These are phyloP conservation scores for Fusarium goolgardi DNA, from an alignment of 2,329 filamentous ascomycete genomes.

Conservation along the genomic window DNA sequence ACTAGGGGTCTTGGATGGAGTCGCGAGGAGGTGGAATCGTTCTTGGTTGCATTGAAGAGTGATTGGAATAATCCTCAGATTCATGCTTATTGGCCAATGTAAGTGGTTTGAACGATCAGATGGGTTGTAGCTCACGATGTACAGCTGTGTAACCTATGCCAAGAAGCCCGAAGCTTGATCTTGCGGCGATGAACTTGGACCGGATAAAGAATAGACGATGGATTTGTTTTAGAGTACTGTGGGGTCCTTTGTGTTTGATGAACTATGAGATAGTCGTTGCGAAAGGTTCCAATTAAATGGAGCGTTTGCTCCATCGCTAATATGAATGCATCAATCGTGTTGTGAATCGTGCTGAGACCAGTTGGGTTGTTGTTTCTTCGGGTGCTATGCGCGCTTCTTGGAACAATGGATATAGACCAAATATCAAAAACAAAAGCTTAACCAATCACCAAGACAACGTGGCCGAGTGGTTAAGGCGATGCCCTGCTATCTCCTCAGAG, in stretches of 20 bases:
- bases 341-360: not conserved
- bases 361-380: fast-evolving
- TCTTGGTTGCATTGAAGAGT: constrained; percentile 19
- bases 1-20: constrained; percentile 42
- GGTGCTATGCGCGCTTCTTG: fast-evolving
- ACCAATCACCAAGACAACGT: constrained; percentile 8
- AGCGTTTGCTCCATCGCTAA: not conserved
- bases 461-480: constrained; percentile 30
- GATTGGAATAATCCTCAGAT: constrained; percentile 35
- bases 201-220: not conserved
- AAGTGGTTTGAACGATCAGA: fast-evolving
- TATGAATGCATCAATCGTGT: not conserved
- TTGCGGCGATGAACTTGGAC: not conserved
- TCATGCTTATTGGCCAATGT: constrained; percentile 42
- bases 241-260: not conserved
- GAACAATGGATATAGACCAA: not conserved
- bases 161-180: constrained; percentile 29
- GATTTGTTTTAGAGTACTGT: not conserved
- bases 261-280: fast-evolving
- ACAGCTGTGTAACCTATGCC: constrained; percentile 34
- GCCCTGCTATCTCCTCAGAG: constrained; percentile 23
- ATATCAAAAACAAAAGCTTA: fast-evolving
- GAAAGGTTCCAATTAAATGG: fast-evolving
- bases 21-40: constrained; percentile 29
- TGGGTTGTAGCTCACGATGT: not conserved